Evolutionary conservation across 2,329 filamentous ascomycete species (phyloP).

Genomic region (Pseudocercospora pini-densiflorae): DNA sequence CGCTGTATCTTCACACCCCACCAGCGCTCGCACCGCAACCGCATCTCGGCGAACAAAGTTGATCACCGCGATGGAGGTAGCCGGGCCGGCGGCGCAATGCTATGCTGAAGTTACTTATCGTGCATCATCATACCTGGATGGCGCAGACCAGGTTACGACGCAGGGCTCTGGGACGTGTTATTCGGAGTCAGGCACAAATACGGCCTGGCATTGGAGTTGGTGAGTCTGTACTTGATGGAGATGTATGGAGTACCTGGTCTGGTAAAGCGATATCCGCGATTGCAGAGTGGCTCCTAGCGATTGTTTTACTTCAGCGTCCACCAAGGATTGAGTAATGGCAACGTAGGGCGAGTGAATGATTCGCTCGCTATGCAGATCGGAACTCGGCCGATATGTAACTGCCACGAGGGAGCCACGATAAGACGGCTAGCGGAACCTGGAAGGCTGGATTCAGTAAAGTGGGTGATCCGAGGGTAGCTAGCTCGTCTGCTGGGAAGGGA

Average conservation of each 20-base stretch:
- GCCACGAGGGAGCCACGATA: slow-evolving; percentile 7
- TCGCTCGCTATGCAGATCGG: slow-evolving; percentile 5
- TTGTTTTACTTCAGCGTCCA: slow-evolving; percentile 8
- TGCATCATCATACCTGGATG: slow-evolving; percentile 12
- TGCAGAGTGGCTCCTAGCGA: neutral
- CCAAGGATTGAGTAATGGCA: slow-evolving; percentile 13
- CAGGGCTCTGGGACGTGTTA: neutral
- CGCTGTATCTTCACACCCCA: neutral
- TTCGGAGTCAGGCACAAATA: slow-evolving; percentile 1
- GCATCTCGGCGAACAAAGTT: neutral
- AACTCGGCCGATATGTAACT: neutral
- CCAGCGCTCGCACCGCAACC: neutral
- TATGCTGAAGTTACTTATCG: neutral
- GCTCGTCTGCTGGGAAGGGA: too few species aligned
- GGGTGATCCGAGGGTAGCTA: too few species aligned
- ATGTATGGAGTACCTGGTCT: slow-evolving; percentile 3
- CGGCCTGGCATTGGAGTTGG: neutral
- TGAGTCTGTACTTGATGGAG: neutral
- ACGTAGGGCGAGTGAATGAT: neutral
- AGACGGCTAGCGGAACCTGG: neutral
- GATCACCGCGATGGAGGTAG: slow-evolving; percentile 2
- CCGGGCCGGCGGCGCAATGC: slow-evolving; percentile 3
- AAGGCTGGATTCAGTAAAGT: neutral
- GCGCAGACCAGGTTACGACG: neutral
- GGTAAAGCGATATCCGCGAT: slow-evolving; percentile 3